Base-by-base conservation (phyloP, 1,284 basidiomycete species). In the Moesziomyces aphidis region DNA sequence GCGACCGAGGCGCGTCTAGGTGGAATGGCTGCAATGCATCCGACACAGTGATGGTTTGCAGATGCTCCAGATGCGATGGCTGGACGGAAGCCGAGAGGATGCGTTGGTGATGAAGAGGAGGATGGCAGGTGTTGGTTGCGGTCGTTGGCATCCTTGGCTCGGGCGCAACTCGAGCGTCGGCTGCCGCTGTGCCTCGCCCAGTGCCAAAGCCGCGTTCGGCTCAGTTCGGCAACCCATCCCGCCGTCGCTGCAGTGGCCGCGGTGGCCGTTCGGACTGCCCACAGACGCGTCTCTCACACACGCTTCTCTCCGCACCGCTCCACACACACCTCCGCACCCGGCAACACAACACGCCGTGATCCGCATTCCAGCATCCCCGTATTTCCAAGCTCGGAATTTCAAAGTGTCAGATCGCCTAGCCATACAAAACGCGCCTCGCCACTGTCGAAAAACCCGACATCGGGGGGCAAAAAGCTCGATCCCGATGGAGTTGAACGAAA, bases 101-200 rank as follows among this genome's bases (percentile, higher is more conserved):
- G 31, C 31, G 8, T 26, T 42, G 39, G 53, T 46, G 11, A 39
- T 10, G 46, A 45, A 7, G 13, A 49, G 4, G 36, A 49, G n/a
- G 28, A n/a, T 22, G 19, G 6, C 43, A 60, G 50, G 58, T 58
- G 45, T 55, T 49, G 51, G 44, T 46, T 50, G 22, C 42, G 17
- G 61, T 50, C 6, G 26, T 28, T 28, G 26, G 26, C 26, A 28
- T 28, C 1, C 5, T 7, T 69, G 66, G 66, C 66, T 60, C 50
- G 63, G 63, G 66, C 66, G 66, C 66, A 55, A 26, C 15, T 54
- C 42, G 43, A 43, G 39, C 28, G 36, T n/a, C 31, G 44, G 53
- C 51, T 55, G 26, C 26, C 53, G 49, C 50, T 53, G 21, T 9
- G 26, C 23, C 3, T 34, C 13, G 31, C 31, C 31, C 31, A 11